Conservation (phyloP, 1,139 yeast species). For the Pichia sp. region DNA sequence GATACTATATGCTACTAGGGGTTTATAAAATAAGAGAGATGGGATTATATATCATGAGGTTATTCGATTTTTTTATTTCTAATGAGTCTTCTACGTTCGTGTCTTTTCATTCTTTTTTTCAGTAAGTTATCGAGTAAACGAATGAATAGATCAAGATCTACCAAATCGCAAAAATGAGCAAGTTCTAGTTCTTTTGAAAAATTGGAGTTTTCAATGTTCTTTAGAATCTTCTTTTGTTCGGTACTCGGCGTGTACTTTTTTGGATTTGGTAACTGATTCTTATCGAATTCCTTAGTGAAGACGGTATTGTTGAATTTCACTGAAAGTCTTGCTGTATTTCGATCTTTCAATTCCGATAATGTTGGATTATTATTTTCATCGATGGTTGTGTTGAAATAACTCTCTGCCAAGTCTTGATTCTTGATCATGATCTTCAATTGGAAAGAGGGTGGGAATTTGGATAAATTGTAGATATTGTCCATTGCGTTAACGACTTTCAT, state of each 20-base stretch:
- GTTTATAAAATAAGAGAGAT: too few species aligned
- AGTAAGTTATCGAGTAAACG: not conserved
- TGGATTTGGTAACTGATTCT: not conserved
- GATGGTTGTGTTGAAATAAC: not conserved
- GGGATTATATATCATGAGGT: too few species aligned
- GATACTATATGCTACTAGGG: too few species aligned
- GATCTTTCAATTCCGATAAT: too few species aligned
- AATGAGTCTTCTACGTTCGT: not conserved
- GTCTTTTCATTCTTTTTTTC: not conserved
- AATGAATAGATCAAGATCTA: not conserved
- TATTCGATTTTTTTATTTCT: not conserved
- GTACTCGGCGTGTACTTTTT: too few species aligned
- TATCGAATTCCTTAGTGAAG: not conserved
- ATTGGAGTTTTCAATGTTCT: not conserved
- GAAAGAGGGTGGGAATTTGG: not conserved
- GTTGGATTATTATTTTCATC: not conserved
- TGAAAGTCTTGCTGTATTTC: not conserved
- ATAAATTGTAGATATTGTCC: constrained; percentile 6
- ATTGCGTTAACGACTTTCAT: constrained; percentile 2
- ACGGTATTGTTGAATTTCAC: not conserved
- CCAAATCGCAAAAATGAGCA: not conserved
- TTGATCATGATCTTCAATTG: not conserved
- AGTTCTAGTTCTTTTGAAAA: not conserved
- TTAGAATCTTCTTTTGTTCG: not conserved
- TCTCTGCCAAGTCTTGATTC: not conserved